These are phyloP conservation scores for Colletotrichum musae DNA, from an alignment of 2,329 filamentous ascomycete species.

Conservation along the genomic window DNA sequence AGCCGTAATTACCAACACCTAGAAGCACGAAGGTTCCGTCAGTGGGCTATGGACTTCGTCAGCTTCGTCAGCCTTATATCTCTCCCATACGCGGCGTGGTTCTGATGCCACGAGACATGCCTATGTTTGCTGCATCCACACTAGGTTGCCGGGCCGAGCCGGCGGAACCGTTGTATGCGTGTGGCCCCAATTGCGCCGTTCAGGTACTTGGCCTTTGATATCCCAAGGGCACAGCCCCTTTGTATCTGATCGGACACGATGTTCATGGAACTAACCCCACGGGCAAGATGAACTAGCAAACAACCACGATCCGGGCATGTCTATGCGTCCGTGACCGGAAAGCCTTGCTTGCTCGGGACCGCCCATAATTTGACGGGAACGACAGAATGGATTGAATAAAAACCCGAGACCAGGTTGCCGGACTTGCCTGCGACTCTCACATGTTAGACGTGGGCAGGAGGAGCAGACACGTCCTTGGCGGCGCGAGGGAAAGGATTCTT, in stretches of 20 bases:
- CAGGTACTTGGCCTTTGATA: too few species aligned
- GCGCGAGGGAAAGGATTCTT: too few species aligned
- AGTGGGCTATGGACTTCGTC: neutral
- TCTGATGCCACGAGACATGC: neutral
- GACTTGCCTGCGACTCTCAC: neutral
- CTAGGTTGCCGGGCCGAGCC: too few species aligned
- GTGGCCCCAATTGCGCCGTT: too few species aligned
- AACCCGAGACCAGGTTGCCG: neutral
- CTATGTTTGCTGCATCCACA: too few species aligned
- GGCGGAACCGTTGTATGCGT: too few species aligned
- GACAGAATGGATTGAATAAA: neutral
- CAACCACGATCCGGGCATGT: neutral
- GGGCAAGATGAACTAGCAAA: neutral
- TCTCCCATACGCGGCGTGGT: neutral
- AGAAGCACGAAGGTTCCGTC: slow-evolving; percentile 1
- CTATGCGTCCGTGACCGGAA: slow-evolving; percentile 1
- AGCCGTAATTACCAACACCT: neutral
- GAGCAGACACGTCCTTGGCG: neutral
- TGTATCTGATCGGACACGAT: neutral
- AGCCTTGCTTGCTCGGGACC: slow-evolving; percentile 24
- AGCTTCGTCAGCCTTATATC: slow-evolving; percentile 7
- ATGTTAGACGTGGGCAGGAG: neutral
- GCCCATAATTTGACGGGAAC: slow-evolving; percentile 14
- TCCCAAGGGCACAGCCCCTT: too few species aligned
- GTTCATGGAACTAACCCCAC: neutral